Percentiles rank a stretch among this genome's conserved stretches.
Conservation (phyloP, 495 filamentous ascomycete species). For the Chaetomium cochliodes region DNA sequence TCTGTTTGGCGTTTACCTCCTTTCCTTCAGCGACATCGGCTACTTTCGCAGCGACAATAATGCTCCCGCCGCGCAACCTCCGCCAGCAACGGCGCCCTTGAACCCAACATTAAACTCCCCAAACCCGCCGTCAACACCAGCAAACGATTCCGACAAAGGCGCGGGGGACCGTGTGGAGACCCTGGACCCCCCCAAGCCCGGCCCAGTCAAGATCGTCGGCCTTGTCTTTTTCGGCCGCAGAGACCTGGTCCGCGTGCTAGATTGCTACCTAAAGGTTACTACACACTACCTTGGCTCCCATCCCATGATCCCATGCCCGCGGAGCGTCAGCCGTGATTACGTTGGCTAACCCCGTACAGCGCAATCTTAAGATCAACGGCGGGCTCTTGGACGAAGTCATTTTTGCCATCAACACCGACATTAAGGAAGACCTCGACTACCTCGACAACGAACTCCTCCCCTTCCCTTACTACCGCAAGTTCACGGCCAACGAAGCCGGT, state of each 20-base stretch:
- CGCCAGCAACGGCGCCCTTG: too few relatives aligned
- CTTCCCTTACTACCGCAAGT: not conserved
- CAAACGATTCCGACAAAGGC: too few relatives aligned
- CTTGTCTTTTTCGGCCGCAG: not conserved
- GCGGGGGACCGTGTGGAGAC: too few relatives aligned
- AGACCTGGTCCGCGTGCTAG: not conserved
- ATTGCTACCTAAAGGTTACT: not conserved
- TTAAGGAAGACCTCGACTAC: not conserved
- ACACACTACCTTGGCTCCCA: too few relatives aligned
- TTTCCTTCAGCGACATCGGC: not conserved
- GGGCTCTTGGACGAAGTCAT: not conserved
- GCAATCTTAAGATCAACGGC: not conserved
- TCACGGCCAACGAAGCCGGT: not conserved
- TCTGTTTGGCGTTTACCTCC: not conserved
- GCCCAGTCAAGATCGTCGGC: not conserved
- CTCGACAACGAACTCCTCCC: not conserved
- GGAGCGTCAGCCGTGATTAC: not conserved
- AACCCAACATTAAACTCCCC: not conserved
- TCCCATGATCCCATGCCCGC: too few relatives aligned
- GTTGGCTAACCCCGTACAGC: not conserved
- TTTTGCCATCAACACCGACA: not conserved
- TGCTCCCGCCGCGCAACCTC: not conserved
- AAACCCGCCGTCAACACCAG: too few relatives aligned
- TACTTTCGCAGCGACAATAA: not conserved
- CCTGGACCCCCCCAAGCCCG: not conserved